These are phyloP conservation scores for Fraxinus albicans DNA, from an alignment of 305 asterid genomes.

Conservation along the genomic window DNA sequence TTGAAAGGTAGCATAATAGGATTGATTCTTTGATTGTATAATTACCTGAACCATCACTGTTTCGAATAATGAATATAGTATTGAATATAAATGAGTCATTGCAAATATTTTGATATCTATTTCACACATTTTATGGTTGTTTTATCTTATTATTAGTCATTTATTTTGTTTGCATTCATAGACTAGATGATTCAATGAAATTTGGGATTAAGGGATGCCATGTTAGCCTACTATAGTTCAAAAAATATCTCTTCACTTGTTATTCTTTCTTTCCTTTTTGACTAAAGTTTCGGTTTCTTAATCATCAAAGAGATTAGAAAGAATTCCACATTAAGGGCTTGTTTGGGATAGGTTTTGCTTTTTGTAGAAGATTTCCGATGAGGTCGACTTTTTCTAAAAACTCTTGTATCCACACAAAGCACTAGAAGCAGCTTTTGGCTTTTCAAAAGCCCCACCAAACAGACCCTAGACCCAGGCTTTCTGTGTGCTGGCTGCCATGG, in stretches of 20 bases:
- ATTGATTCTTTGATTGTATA: conserved; percentile 48
- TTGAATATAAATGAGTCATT: conserved; percentile 27
- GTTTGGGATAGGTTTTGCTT: neutral
- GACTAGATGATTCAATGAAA: neutral
- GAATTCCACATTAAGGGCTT: neutral
- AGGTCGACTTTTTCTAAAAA: neutral
- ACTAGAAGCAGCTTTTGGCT: neutral
- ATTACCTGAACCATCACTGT: conserved; percentile 24
- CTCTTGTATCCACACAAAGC: neutral
- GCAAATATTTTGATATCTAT: neutral
- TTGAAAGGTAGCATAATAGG: conserved; percentile 26
- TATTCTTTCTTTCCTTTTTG: neutral
- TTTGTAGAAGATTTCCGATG: neutral
- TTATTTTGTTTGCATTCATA: neutral
- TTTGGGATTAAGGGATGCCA: neutral
- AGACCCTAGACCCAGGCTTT: neutral
- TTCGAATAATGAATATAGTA: conserved; percentile 31
- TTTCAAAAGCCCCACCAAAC: neutral
- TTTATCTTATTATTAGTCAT: neutral
- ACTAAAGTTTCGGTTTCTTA: neutral
- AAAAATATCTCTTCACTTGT: neutral
- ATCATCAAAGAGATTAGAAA: neutral
- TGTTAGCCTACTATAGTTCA: neutral
- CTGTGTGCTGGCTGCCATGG: neutral
- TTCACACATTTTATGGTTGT: neutral